phyloP scores from a whole-genome alignment of 2,329 filamentous ascomycete genomes.

The Pseudonectria foliicola region DNA sequence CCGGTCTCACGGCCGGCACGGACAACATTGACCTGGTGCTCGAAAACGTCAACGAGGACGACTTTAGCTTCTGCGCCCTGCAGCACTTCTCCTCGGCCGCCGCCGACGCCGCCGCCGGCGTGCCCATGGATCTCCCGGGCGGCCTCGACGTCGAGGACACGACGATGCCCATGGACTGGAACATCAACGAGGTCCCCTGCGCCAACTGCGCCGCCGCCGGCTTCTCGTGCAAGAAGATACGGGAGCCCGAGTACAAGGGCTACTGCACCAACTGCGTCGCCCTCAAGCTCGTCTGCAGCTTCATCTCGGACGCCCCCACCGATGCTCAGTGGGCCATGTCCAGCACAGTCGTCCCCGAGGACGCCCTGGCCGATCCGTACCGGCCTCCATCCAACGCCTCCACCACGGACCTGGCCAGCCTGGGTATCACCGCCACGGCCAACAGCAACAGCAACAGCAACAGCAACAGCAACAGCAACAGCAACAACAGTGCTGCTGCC shows the following conservation, averaged over 20 bases:
- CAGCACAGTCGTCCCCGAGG: conserved; percentile 25
- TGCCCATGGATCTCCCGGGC: conserved; percentile 25
- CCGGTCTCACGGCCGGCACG: conserved; percentile 28
- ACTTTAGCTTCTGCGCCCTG: conserved; percentile 52
- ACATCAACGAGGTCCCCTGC: conserved; percentile 43
- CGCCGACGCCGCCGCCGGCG: conserved; percentile 23
- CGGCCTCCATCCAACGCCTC: conserved; percentile 20
- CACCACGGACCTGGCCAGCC: conserved; percentile 20
- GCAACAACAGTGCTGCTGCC: too few species aligned
- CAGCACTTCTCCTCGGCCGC: conserved; percentile 43
- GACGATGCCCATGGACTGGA: conserved; percentile 23
- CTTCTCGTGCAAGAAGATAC: conserved; percentile 54
- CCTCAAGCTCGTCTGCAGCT: conserved; percentile 51
- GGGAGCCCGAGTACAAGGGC: conserved; percentile 52
- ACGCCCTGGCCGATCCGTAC: conserved; percentile 17
- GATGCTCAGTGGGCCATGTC: conserved; percentile 28
- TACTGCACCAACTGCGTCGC: conserved; percentile 59
- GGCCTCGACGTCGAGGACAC: too few species aligned
- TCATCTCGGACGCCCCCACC: conserved; percentile 32
- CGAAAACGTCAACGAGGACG: conserved; percentile 49
- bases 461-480: too few species aligned
- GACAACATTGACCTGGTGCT: conserved; percentile 46
- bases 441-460: too few species aligned
- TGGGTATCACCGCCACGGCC: conserved; percentile 12
- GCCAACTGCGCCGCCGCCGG: conserved; percentile 43